Evolutionary conservation across 2,329 filamentous ascomycete genomes (phyloP).

Genomic region (Raffaelea arxii): DNA sequence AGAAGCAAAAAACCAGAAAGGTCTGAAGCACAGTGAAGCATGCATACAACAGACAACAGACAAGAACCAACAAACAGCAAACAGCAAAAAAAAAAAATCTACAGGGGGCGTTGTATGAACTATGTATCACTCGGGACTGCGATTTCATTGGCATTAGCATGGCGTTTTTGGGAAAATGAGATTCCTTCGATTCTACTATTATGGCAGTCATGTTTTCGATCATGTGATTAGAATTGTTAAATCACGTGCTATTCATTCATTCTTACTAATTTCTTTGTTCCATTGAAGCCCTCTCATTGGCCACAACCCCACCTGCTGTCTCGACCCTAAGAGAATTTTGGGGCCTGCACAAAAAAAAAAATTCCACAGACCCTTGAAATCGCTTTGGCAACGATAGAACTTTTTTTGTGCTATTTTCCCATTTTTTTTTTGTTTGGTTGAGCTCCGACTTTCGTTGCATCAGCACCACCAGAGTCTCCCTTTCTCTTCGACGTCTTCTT

Average conservation of each 20-base stretch:
- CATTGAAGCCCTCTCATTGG: slow-evolving; percentile 15
- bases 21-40: not conserved
- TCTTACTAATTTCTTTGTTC: too few relatives aligned
- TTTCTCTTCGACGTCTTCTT: not conserved
- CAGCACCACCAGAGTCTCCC: not conserved
- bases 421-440: slow-evolving; percentile 1
- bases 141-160: too few relatives aligned
- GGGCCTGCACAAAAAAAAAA: slow-evolving; percentile 12
- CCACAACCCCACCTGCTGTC: slow-evolving; percentile 17
- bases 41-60: too few relatives aligned
- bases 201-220: too few relatives aligned
- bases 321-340: slow-evolving; percentile 16
- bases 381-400: not conserved
- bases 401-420: slow-evolving; percentile 3
- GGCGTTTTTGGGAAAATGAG: not conserved
- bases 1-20: slow-evolving; percentile 13
- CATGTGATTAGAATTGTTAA: too few relatives aligned
- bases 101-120: too few relatives aligned
- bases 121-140: too few relatives aligned
- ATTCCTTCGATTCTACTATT: too few relatives aligned
- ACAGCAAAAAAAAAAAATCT: not conserved
- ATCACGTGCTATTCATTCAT: too few relatives aligned
- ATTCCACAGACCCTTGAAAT: slow-evolving; percentile 2
- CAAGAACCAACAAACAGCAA: too few relatives aligned
- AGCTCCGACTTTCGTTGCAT: not conserved